Percentiles rank a stretch among this genome's conserved stretches.
These are phyloP conservation scores for Barnettozyma wickerhamii DNA, from an alignment of 805 yeast genomes.

Conservation along the genomic window DNA sequence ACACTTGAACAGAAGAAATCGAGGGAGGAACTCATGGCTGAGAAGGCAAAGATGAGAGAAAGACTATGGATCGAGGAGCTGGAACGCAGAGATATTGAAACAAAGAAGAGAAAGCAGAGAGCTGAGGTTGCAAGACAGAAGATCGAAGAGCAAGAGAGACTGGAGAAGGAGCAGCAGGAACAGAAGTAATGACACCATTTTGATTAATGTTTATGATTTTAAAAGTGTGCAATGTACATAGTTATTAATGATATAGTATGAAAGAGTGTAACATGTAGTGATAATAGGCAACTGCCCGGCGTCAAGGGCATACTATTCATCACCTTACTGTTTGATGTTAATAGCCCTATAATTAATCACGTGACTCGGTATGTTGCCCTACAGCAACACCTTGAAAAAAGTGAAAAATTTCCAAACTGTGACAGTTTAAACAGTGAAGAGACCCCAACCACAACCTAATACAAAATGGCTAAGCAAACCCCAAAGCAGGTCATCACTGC, in stretches of 20 bases:
- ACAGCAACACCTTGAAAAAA: no score
- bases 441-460: neutral
- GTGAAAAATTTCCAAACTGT: neutral
- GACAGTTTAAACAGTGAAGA: neutral
- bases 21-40: conserved; percentile 61
- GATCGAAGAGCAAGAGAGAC: conserved; percentile 36
- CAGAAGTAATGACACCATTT: neutral
- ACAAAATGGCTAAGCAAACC: conserved; percentile 26
- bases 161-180: conserved; percentile 24
- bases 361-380: no score
- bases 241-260: no score
- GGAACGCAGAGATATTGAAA: conserved; percentile 78
- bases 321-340: no score
- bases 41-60: conserved; percentile 84
- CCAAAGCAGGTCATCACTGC: conserved; percentile 32
- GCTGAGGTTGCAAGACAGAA: conserved; percentile 56
- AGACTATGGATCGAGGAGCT: conserved; percentile 83
- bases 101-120: conserved; percentile 61
- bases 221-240: neutral
- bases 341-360: no score
- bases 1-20: conserved; percentile 40
- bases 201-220: neutral
- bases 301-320: no score
- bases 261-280: no score
- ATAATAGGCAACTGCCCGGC: no score